Conservation (phyloP, 1,284 basidiomycete species). For the Puccinia horiana region DNA sequence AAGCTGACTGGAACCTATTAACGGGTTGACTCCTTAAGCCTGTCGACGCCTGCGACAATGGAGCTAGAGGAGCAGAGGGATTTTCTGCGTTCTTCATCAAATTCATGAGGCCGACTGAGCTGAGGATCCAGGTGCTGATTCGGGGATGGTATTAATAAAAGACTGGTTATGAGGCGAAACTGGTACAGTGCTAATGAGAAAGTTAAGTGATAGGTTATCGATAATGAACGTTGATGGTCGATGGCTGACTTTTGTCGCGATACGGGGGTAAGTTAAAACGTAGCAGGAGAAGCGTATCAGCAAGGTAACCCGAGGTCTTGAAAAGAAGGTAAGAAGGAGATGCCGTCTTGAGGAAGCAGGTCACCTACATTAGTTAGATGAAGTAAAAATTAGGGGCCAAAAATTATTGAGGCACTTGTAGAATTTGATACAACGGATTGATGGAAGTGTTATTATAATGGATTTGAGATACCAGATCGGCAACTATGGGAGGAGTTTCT, state of each 20-base stretch:
- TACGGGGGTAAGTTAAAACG: not conserved
- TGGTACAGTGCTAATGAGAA: not conserved
- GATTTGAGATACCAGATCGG: not conserved
- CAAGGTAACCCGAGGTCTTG: not conserved
- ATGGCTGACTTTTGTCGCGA: not conserved
- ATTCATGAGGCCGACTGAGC: not conserved
- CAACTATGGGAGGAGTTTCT: not conserved
- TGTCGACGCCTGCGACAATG: not conserved
- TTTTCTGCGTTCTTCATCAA: conserved; percentile 18
- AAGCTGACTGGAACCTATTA: conserved; percentile 8
- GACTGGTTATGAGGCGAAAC: not conserved
- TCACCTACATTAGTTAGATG: not conserved
- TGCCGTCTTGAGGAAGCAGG: not conserved
- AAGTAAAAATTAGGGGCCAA: not conserved
- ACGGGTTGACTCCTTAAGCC: not conserved
- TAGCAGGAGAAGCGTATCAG: not conserved
- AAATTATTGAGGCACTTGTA: not conserved
- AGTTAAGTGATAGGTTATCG: not conserved
- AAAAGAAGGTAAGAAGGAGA: not conserved
- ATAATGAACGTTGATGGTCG: not conserved
- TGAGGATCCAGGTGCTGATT: not conserved
- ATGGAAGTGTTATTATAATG: not conserved
- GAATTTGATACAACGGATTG: not conserved
- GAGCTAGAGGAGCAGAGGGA: not conserved
- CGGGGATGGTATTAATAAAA: not conserved